Evolutionary conservation across 805 yeast species (phyloP), one percentile per base, ranked within the genome.

Genomic region (Candida palmyrensis): DNA sequence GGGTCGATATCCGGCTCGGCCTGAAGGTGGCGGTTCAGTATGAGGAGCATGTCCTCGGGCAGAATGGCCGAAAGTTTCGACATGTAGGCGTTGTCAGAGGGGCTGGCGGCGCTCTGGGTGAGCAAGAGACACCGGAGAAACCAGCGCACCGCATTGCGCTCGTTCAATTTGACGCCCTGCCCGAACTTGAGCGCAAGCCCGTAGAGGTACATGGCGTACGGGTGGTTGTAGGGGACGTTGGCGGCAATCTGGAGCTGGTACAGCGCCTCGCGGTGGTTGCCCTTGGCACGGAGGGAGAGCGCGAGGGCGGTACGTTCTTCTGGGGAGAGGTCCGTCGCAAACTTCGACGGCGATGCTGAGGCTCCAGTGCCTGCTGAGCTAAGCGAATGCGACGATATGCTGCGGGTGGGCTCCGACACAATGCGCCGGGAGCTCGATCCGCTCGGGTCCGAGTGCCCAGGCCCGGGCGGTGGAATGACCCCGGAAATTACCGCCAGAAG

Each of bases 121-220:
- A 48, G 44, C 26, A 65, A 39, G 10, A 64, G 47, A 34, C 68
- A 82, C 38, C 64, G 66, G 40, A 73, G 67, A 4, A 84, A 60
- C 83, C 86, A 82, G 34, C 62, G 54, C 29, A 79, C 62, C 3
- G 87, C 73, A 31, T 68, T 71, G 13, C 55, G 45, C 25, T 72
- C 70, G 47, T 79, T 79, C 34, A 65, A 68, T 13, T 73, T 63
- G 8, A 79, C 75, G 0, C 92, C 92, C 51, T 77, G 79, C 0
- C 90, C 92, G 36, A 71, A 61, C 31, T 82, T 59, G 16, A 84
- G 55, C 0, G 88, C 81, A 42, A 80, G 52, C 0, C 86, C 85
- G 46, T 82, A 83, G 19, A 81, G 50, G 29, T 77, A 65, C 80
- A 76, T 81, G 1, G 88, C 94, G 31, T 45, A 48, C 1, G 66